A percentile compares a stretch with the other conserved stretches of the same genome.
phyloP scores from a whole-genome alignment of 2,329 filamentous ascomycete species.

The Purpureocillium lavendulum region DNA sequence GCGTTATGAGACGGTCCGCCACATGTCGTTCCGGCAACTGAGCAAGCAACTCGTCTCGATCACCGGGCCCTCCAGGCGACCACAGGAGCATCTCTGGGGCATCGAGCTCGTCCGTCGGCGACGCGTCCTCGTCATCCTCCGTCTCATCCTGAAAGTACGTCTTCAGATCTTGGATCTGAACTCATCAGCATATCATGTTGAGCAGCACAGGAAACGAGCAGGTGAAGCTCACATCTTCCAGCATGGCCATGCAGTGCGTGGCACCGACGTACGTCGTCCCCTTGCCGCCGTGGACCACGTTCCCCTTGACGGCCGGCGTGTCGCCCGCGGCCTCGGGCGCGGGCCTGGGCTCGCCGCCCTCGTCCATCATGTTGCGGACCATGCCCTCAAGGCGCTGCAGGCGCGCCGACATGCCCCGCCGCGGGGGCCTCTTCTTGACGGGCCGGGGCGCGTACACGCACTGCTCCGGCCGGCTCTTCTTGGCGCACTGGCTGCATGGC shows the following conservation, averaged over 20 bases:
- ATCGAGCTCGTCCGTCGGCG: conserved; percentile 24
- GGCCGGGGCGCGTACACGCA: conserved; percentile 43
- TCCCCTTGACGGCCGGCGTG: conserved; percentile 21
- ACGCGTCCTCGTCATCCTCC: conserved; percentile 23
- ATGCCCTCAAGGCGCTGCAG: conserved; percentile 48
- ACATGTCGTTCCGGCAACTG: conserved; percentile 36
- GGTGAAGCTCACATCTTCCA: conserved; percentile 42
- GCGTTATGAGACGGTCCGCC: conserved; percentile 40
- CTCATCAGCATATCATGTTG: neutral
- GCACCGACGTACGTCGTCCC: conserved; percentile 44
- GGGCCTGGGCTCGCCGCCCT: conserved; percentile 11
- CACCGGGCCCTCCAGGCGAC: conserved; percentile 27
- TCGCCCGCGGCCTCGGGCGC: neutral
- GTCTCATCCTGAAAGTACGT: conserved; percentile 45
- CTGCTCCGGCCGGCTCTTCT: conserved; percentile 34
- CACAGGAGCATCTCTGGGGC: conserved; percentile 35
- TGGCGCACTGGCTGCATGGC: conserved; percentile 44
- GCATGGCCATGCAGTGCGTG: conserved; percentile 52
- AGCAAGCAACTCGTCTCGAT: conserved; percentile 37
- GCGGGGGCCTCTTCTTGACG: conserved; percentile 28
- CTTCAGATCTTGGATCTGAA: conserved; percentile 50
- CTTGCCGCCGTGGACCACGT: conserved; percentile 33
- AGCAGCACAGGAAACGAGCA: too few species aligned
- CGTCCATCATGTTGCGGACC: conserved; percentile 47
- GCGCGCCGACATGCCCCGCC: conserved; percentile 44